These are phyloP conservation scores for Xylariales sp. DNA, from an alignment of 2,329 filamentous ascomycete species.

Conservation along the genomic window DNA sequence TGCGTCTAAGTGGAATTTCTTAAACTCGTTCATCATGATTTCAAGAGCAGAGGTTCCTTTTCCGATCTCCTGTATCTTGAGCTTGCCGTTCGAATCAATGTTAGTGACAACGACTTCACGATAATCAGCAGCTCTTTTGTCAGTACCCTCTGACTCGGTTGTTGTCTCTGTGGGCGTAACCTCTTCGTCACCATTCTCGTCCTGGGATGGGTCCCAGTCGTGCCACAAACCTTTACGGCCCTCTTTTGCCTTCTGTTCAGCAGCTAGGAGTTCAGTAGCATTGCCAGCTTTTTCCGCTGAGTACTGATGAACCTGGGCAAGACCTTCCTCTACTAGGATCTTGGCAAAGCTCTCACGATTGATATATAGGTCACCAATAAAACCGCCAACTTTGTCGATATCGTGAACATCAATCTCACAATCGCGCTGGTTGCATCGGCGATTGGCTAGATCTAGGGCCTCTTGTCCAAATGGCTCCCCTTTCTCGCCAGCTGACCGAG, in stretches of 20 bases:
- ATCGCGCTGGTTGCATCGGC: conserved; percentile 90
- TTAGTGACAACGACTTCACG: conserved; percentile 93
- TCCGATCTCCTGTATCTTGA: conserved; percentile 94
- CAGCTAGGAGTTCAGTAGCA: conserved; percentile 84
- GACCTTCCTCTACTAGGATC: conserved; percentile 89
- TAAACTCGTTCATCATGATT: conserved; percentile 90
- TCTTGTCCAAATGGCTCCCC: conserved; percentile 96
- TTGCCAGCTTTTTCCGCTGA: conserved; percentile 97
- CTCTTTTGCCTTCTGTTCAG: conserved; percentile 91
- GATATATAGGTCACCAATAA: conserved; percentile 94
- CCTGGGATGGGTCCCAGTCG: conserved; percentile 91
- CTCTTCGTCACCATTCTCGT: conserved; percentile 71
- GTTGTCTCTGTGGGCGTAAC: conserved; percentile 63
- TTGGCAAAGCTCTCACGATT: conserved; percentile 97
- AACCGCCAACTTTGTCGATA: conserved; percentile 95
- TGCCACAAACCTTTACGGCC: conserved; percentile 90
- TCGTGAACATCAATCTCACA: conserved; percentile 96
- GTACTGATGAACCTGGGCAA: conserved; percentile 92
- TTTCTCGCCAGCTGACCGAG: conserved; percentile 79
- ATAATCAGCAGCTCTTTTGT: conserved; percentile 83
- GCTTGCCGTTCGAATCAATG: conserved; percentile 81
- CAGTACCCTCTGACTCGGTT: conserved; percentile 63
- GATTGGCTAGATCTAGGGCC: conserved; percentile 90
- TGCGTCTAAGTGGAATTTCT: conserved; percentile 87
- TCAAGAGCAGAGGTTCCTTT: conserved; percentile 86